Base-by-base conservation (phyloP, 2,329 filamentous ascomycete species). In the Alternaria infectoria region DNA sequence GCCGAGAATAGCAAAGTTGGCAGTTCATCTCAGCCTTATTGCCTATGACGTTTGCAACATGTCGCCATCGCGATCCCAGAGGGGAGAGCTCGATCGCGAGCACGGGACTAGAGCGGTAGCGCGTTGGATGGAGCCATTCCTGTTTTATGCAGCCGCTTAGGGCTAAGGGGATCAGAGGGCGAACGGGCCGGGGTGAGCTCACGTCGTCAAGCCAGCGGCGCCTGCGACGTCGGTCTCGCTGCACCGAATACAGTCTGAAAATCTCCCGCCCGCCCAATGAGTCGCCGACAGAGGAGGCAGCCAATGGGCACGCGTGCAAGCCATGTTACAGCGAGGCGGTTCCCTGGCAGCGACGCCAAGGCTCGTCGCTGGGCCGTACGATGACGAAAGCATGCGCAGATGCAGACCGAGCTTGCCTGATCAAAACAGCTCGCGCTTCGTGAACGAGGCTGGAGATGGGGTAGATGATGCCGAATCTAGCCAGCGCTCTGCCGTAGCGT, bases 311-410 rank as follows among this genome's bases (percentile, higher is more conserved):
- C 58, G 62, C 62, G 60, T 61, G 60, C 51, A 60, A 57, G 62
- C 45, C 28, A 32, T 67, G 55, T 61, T 67, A 63, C 63, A 61
- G 70, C 61, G 67, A 71, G 64, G 61, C 61, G 68, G 62, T 75
- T 74, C 74, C 75, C 68, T 76, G 76, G 67, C 67, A 57, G 43
- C 26, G 21, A 51, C 66, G 74, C 75, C 71, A 75, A 73, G 72
- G 21, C 19, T 44, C 36, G 45, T 63, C 61, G 67, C 55, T 50
- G 65, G 66, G 64, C 57, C 67, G 62, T 69, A 56, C 59, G 52
- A 77, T 79, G 76, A 78, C 75, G 75, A 77, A 67, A 75, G 68
- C 57, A 44, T 44, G 61, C 51, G 57, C 57, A 73, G 71, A 19
- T 26, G 13, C 10, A 47, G 44, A 26, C 52, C 23, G 44, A 44